Conservation (phyloP, 2,329 filamentous ascomycete species). For the Aspergillus hortae region DNA sequence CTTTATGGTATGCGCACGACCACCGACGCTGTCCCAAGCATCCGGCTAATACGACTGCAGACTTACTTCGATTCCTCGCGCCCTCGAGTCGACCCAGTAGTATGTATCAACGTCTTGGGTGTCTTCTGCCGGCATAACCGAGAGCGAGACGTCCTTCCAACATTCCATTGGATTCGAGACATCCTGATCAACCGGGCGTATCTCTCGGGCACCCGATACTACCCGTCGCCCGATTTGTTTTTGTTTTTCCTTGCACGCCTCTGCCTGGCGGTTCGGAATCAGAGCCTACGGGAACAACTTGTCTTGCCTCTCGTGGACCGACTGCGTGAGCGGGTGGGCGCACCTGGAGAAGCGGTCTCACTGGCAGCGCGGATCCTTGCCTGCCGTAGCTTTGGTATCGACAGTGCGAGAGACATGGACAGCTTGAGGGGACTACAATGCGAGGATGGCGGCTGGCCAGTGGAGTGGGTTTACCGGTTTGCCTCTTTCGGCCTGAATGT, state of each 20-base stretch:
- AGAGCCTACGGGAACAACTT: background rate
- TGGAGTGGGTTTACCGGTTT: conserved; percentile 13
- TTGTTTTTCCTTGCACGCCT: conserved; percentile 24
- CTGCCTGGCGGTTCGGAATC: background rate
- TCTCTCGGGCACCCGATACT: conserved; percentile 30
- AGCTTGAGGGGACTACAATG: conserved; percentile 26
- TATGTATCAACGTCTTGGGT: conserved; percentile 31
- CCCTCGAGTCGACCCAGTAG: conserved; percentile 18
- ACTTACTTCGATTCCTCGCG: conserved; percentile 28
- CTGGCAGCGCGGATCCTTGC: conserved; percentile 1
- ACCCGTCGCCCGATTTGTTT: conserved; percentile 29
- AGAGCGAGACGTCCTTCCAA: conserved; percentile 20
- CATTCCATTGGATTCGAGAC: conserved; percentile 21
- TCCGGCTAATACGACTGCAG: conserved; percentile 8
- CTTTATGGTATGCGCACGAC: conserved; percentile 14
- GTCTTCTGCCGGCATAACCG: conserved; percentile 30
- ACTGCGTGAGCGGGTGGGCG: conserved; percentile 2
- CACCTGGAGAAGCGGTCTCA: background rate
- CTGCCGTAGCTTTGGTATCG: background rate
- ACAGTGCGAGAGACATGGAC: conserved; percentile 1
- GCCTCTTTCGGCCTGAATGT: background rate
- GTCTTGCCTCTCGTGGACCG: background rate
- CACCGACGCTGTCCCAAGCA: background rate
- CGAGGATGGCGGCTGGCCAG: conserved; percentile 34
- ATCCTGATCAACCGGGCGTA: conserved; percentile 25